These are phyloP conservation scores for Tylopilus vinaceipallidus DNA, from an alignment of 768 basidiomycete species.

Conservation along the genomic window DNA sequence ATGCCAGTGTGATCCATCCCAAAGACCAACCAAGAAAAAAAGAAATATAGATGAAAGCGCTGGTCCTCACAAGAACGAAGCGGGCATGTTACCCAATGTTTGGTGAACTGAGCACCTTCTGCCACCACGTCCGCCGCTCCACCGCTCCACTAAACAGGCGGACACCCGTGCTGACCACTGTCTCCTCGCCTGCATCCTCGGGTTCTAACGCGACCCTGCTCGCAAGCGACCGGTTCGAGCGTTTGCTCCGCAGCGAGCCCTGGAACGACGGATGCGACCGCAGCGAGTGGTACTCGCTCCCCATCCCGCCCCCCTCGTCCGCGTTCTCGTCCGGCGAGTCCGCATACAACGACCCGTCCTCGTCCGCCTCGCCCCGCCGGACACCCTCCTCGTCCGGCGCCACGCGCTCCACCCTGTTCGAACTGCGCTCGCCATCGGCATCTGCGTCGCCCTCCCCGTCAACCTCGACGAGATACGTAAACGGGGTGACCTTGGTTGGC, in stretches of 20 bases:
- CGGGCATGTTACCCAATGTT: slow-evolving; percentile 3
- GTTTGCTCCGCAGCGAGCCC: slow-evolving; percentile 22
- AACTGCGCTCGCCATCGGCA: slow-evolving; percentile 11
- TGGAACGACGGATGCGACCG: slow-evolving; percentile 25
- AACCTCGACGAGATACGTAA: slow-evolving; percentile 37
- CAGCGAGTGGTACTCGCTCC: slow-evolving; percentile 31
- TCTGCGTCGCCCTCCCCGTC: slow-evolving; percentile 23
- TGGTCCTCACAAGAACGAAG: neutral
- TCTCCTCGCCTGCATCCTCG: neutral
- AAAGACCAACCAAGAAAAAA: slow-evolving; percentile 2
- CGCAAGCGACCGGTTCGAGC: slow-evolving; percentile 19
- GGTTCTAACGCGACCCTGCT: slow-evolving; percentile 5
- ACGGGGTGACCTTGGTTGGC: slow-evolving; percentile 27
- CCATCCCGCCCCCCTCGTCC: slow-evolving; percentile 5
- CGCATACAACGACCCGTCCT: slow-evolving; percentile 21
- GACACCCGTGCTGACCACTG: neutral
- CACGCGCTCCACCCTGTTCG: neutral
- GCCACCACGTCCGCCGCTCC: slow-evolving; percentile 32
- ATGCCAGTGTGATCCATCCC: neutral
- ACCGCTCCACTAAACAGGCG: neutral
- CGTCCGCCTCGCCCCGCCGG: slow-evolving; percentile 9
- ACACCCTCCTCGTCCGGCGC: neutral
- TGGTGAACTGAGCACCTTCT: slow-evolving; percentile 28
- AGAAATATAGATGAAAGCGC: neutral
- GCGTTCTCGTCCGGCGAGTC: slow-evolving; percentile 17